These are phyloP conservation scores for Dendryphion nanum DNA, from an alignment of 2,329 filamentous ascomycete genomes.

Conservation along the genomic window DNA sequence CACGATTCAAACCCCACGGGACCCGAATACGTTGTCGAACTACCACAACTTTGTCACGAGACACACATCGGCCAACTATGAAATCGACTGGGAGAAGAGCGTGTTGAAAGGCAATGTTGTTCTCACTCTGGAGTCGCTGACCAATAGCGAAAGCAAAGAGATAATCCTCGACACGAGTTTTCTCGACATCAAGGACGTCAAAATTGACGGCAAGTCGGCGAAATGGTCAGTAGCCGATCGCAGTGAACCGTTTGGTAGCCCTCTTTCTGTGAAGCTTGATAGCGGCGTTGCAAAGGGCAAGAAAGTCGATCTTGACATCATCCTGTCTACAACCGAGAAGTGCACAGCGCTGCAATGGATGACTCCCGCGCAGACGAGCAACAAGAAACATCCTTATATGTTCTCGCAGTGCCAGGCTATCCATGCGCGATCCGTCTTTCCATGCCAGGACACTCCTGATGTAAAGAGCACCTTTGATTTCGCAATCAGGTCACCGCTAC, in stretches of 20 bases:
- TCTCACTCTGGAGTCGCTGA: constrained; percentile 74
- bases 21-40: constrained; percentile 90
- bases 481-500: constrained; percentile 79
- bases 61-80: constrained; percentile 79
- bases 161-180: constrained; percentile 82
- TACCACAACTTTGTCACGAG: constrained; percentile 83
- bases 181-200: constrained; percentile 70
- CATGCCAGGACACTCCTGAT: constrained; percentile 95
- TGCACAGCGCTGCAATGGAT: constrained; percentile 97
- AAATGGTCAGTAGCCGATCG: constrained; percentile 71
- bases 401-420: constrained; percentile 98
- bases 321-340: constrained; percentile 74
- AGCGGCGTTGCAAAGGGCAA: constrained; percentile 47
- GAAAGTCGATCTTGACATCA: constrained; percentile 47
- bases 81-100: constrained; percentile 80
- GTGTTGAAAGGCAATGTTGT: constrained; percentile 73
- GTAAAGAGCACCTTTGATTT: constrained; percentile 95
- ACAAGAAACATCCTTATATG: constrained; percentile 95
- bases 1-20: constrained; percentile 55
- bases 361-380: constrained; percentile 87
- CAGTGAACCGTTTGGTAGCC: constrained; percentile 71
- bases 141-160: constrained; percentile 68
- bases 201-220: constrained; percentile 62
- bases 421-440: constrained; percentile 88
- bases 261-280: constrained; percentile 61